Percentiles rank a stretch among this genome's conserved stretches.
phyloP scores from a whole-genome alignment of 345 rosid genomes.

The Sisymbrium altissimum region DNA sequence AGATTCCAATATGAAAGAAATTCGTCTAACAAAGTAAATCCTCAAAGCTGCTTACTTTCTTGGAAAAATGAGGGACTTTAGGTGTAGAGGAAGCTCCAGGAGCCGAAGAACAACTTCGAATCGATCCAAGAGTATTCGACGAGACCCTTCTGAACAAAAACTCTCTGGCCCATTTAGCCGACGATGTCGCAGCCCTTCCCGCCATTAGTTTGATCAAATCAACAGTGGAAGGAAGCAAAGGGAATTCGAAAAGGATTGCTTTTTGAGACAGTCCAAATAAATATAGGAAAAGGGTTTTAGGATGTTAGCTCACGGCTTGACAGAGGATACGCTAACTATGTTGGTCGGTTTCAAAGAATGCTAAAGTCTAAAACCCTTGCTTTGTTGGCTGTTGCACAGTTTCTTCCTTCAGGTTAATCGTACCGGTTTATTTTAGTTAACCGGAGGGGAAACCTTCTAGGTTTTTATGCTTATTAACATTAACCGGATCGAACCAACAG shows the following conservation, averaged over 20 bases:
- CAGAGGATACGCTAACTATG: not conserved
- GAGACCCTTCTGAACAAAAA: conserved; percentile 35
- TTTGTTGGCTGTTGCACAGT: not conserved
- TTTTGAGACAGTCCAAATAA: not conserved
- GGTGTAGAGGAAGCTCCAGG: conserved; percentile 45
- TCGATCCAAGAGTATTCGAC: conserved; percentile 38
- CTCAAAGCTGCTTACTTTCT: conserved; percentile 44
- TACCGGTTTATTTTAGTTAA: conserved; percentile 15
- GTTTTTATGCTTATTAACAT: not conserved
- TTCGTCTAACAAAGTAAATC: not conserved
- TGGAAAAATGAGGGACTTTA: conserved; percentile 79
- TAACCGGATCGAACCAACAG: conserved; percentile 17
- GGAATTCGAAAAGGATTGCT: not conserved
- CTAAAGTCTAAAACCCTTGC: conserved; percentile 35
- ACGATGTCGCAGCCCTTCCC: conserved; percentile 30
- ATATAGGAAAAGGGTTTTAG: conserved; percentile 17
- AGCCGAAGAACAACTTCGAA: conserved; percentile 48
- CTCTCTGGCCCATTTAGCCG: conserved; percentile 45
- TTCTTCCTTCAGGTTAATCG: conserved; percentile 7
- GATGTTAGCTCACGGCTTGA: conserved; percentile 27
- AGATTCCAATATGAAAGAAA: conserved; percentile 12
- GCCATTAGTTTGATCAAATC: conserved; percentile 41
- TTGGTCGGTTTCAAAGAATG: conserved; percentile 7
- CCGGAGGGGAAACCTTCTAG: not conserved
- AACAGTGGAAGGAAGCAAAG: not conserved